phyloP scores from a whole-genome alignment of 352 stramenopile species.

The Phytophthora hybrid region DNA sequence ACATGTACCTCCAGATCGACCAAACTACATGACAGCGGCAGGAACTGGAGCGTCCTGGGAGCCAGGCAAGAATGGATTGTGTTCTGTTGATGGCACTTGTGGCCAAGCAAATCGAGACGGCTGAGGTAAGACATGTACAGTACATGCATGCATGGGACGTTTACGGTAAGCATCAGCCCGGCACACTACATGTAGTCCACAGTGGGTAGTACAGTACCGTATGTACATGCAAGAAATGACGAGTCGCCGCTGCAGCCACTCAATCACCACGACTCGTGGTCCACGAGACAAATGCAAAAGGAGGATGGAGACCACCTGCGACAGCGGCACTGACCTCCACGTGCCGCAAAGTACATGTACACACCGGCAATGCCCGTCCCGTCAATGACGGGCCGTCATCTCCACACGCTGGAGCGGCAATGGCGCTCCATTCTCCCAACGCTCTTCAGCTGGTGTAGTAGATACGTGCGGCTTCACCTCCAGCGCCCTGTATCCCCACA shows the following conservation, averaged over 20 bases:
- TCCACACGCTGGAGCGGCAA: background rate
- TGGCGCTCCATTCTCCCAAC: background rate
- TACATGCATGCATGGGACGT: conserved; percentile 8
- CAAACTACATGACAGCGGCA: background rate
- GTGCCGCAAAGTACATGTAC: background rate
- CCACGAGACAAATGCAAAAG: conserved; percentile 2
- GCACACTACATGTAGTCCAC: background rate
- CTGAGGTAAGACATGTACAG: conserved; percentile 13
- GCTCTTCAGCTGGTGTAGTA: background rate
- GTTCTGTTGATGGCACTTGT: conserved; percentile 19
- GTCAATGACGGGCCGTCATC: background rate
- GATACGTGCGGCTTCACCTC: no score
- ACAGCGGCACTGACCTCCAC: background rate
- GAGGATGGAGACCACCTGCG: conserved; percentile 1
- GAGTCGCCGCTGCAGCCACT: background rate
- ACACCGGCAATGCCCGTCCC: background rate
- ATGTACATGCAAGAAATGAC: background rate
- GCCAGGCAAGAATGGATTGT: background rate
- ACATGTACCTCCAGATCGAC: no score
- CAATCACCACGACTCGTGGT: background rate
- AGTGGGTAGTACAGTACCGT: background rate
- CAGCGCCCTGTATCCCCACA: background rate
- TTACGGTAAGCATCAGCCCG: conserved; percentile 1
- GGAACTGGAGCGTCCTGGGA: background rate
- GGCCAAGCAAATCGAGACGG: conserved; percentile 10